phyloP scores from a whole-genome alignment of 2,329 filamentous ascomycete species.

The Chrysosporium queenslandicum region DNA sequence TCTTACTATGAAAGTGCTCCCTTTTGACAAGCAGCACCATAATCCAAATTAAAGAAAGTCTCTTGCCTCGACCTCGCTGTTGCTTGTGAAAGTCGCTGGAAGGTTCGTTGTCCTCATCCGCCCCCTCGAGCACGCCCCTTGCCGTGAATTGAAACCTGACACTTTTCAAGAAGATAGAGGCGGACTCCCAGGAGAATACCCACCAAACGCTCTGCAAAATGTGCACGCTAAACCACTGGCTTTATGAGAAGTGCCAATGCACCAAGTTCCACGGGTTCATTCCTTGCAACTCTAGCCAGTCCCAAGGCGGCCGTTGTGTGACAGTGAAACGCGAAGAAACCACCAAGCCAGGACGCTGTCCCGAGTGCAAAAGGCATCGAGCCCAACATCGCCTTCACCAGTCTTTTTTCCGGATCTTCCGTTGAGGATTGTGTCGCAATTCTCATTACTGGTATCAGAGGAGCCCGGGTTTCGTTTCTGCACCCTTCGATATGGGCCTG shows the following conservation, averaged over 20 bases:
- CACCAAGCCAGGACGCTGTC: not conserved
- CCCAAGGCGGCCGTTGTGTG: not conserved
- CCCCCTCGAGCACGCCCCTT: not conserved
- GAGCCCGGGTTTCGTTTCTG: not conserved
- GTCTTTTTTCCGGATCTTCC: not conserved
- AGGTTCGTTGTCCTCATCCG: not conserved
- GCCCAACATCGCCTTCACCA: not conserved
- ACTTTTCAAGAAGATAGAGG: not conserved
- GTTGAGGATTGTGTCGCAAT: not conserved
- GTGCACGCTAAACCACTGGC: constrained; percentile 7
- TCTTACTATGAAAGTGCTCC: not conserved
- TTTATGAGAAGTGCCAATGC: constrained; percentile 9
- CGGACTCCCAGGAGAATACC: not conserved
- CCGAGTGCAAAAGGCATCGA: constrained; percentile 2
- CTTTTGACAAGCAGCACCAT: not conserved
- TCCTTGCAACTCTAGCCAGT: not conserved
- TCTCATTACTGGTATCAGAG: not conserved
- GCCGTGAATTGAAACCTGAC: not conserved
- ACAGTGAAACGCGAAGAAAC: constrained; percentile 4
- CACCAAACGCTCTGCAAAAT: not conserved
- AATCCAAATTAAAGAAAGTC: not conserved
- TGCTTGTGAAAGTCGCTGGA: not conserved
- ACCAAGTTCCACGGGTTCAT: constrained; percentile 1
- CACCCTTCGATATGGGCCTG: not conserved
- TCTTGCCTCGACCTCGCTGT: not conserved